Evolutionary conservation across 1,284 basidiomycete genomes (phyloP), one percentile per base, ranked within the genome.

Genomic region (Trametes polyzona): DNA sequence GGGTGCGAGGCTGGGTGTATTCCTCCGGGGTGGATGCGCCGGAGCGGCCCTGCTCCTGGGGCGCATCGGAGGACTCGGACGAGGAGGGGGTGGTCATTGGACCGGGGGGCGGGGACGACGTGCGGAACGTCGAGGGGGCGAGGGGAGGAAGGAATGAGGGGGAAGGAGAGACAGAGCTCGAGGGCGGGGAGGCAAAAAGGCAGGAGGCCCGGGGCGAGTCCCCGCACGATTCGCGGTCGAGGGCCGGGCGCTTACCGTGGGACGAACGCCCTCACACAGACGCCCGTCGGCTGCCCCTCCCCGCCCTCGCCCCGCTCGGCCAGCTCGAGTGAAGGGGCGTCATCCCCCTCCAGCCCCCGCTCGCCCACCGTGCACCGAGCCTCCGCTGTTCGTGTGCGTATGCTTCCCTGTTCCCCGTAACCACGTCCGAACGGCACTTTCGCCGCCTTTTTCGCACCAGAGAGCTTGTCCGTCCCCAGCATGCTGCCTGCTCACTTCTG

Each of bases 51-150:
- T 64, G 51, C 42, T 51, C 66, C 1, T 23, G 5, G 56, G 65
- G 53, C 57, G 61, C 57, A 43, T 64, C 61, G 23, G 57, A 36
- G 42, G 60, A 47, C n/a, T n/a, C n/a, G 46, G 65, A 41, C 26
- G 67, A 64, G 65, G 67, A 70, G 57, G 61, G 61, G 27, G 61
- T 36, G 43, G 69, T 69, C 69, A 71, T 69, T 48, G 55, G 42
- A 27, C 55, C 42, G 49, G 47, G 29, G 33, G 48, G 50, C n/a
- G 52, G 55, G n/a, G n/a, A 35, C 32, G 56, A 36, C 47, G 44
- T 36, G 36, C 41, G 19, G 24, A 41, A 33, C 39, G 39, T 14
- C 33, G 54, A 39, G 46, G 54, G 47, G 42, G 24, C 27, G 53
- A 36, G 37, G 39, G 55, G 56, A 60, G 46, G 37, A 49, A 41